Base-by-base conservation (phyloP, 2,329 filamentous ascomycete species). In the Cladophialophora bantiana region DNA sequence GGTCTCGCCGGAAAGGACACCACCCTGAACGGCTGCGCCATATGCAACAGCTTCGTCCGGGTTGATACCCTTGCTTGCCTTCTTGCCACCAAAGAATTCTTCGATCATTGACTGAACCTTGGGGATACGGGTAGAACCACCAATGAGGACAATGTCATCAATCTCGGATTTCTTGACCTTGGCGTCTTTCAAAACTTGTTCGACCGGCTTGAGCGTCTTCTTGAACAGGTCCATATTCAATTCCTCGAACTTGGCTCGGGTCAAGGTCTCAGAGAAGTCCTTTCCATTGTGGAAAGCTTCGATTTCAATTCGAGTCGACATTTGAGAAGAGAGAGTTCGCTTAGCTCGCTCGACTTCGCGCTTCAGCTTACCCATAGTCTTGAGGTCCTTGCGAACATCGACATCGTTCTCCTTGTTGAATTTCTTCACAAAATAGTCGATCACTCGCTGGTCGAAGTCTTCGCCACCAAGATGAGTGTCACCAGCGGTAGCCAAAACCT, bases 311-410 rank as follows among this genome's bases (percentile, higher is more conserved):
- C 92, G 91, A 73, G 92, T 92, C 73, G 91, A 93, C 89, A 93
- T 94, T 85, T 96, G 93, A 73, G 92, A 95, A 77, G 92, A 97
- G 65, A 99, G 90, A 75, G 94, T 96, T 78, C 95, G 92, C 91
- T 99, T 99, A 83, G 95, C 95, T 89, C 97, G 97, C 83, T 99
- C 95, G 75, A 95, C 94, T 83, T 98, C 95, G 76, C 95, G 94
- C 92, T 98, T 98, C 75, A 99, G 89, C 86, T 98, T 99, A 84
- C 94, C 93, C 94, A 98, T 98, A 73, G 94, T 90, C 91, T 97
- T 97, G 73, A 90, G 84, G 78, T 98, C 93, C 86, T 96, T 96
- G 83, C 89, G 91, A 79, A 98, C 88, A 75, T 99, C 93, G 74
- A 96, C 93, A 75, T 82, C 84, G 86, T 97, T 88, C 88, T 97